These are phyloP conservation scores for Wallacemonas rigidus DNA, from an alignment of 208 protist genomes.

Conservation along the genomic window DNA sequence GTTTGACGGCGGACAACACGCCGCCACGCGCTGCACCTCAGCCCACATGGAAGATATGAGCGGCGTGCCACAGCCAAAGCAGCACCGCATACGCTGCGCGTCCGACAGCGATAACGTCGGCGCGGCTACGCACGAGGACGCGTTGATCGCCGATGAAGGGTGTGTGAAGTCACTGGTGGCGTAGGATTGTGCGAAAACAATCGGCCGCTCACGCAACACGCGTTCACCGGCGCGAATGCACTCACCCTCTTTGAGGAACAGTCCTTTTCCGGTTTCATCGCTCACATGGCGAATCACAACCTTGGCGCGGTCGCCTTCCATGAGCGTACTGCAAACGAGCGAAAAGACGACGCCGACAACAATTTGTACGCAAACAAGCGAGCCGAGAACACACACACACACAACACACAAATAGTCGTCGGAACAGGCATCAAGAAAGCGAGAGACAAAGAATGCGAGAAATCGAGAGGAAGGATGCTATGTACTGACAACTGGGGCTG, in stretches of 20 bases:
- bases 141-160: background rate
- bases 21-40: constrained; percentile 32
- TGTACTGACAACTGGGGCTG: background rate
- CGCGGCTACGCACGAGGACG: background rate
- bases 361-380: too few species aligned
- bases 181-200: constrained; percentile 46
- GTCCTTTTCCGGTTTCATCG: constrained; percentile 28
- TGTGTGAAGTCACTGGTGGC: constrained; percentile 16
- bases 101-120: background rate
- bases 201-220: constrained; percentile 35
- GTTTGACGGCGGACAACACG: background rate
- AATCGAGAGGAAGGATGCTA: background rate
- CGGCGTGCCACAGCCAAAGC: constrained; percentile 44
- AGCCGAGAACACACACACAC: background rate
- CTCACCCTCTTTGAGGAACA: constrained; percentile 20
- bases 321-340: background rate
- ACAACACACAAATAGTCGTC: background rate
- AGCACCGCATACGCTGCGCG: constrained; percentile 23
- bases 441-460: constrained; percentile 8
- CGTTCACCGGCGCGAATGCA: constrained; percentile 21
- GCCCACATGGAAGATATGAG: constrained; percentile 26
- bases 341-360: too few species aligned
- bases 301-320: background rate
- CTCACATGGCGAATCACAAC: constrained; percentile 32
- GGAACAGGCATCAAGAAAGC: background rate